These are phyloP conservation scores for Stephania cephalantha DNA, from an alignment of 164 flowering plant genomes.

Conservation along the genomic window DNA sequence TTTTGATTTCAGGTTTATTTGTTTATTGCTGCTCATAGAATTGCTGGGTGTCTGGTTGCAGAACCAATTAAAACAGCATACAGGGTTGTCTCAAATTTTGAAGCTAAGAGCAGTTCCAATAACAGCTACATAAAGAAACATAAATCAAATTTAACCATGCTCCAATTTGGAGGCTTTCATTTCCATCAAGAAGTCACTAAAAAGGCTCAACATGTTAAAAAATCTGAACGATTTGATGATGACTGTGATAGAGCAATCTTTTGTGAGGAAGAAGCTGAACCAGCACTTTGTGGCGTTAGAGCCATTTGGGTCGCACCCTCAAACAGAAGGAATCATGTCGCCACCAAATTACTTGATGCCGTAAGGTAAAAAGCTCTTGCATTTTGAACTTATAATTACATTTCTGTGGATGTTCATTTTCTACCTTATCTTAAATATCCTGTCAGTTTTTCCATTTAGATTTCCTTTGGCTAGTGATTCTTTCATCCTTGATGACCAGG, in stretches of 20 bases:
- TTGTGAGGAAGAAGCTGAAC: constrained; percentile 49
- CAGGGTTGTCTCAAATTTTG: constrained; percentile 36
- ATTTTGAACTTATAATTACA: no score
- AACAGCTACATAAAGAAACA: constrained; percentile 12
- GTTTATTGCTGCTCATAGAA: constrained; percentile 50
- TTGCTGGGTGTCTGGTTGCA: constrained; percentile 69
- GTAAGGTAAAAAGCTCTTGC: constrained; percentile 34
- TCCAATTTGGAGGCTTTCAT: constrained; percentile 52
- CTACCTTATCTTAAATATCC: no score
- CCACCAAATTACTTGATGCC: constrained; percentile 65
- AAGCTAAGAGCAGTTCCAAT: constrained; percentile 16
- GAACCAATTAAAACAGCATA: constrained; percentile 64
- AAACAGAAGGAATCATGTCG: constrained; percentile 64
- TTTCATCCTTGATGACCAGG: constrained; percentile 36
- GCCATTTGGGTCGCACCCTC: constrained; percentile 76
- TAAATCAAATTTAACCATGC: constrained; percentile 25
- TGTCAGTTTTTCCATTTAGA: no score
- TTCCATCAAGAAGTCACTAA: constrained; percentile 47
- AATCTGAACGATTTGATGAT: constrained; percentile 6
- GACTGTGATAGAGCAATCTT: constrained; percentile 36
- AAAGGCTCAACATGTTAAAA: constrained; percentile 16
- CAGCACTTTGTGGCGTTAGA: constrained; percentile 68
- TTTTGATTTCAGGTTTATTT: constrained; percentile 54
- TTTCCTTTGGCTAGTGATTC: not conserved
- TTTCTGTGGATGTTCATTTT: no score